phyloP scores from a whole-genome alignment of 1,284 basidiomycete species.

The Pseudozyma flocculosa region DNA sequence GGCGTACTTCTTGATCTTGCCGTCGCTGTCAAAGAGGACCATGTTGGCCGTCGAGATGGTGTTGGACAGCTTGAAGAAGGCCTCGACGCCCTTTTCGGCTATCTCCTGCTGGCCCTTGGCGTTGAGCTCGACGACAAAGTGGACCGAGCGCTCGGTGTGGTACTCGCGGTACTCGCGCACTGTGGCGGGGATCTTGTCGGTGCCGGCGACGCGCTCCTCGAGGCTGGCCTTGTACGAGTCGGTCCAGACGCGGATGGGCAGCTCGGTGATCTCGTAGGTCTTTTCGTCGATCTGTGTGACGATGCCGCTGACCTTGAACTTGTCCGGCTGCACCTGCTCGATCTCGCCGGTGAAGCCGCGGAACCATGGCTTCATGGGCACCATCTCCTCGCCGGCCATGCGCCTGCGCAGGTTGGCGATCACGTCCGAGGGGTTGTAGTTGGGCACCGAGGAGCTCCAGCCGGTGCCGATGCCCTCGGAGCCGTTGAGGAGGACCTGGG shows the following conservation, averaged over 20 bases:
- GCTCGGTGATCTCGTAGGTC: conserved; percentile 90
- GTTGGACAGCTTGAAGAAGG: conserved; percentile 84
- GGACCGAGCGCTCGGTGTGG: conserved; percentile 84
- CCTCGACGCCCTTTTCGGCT: conserved; percentile 81
- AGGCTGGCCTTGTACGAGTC: conserved; percentile 86
- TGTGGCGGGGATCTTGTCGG: conserved; percentile 67
- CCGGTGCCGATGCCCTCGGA: conserved; percentile 98
- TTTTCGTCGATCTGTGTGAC: conserved; percentile 77
- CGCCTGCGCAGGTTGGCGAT: conserved; percentile 82
- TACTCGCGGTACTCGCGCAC: conserved; percentile 62
- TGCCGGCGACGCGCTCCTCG: conserved; percentile 66
- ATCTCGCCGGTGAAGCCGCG: conserved; percentile 85
- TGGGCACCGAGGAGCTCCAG: conserved; percentile 92
- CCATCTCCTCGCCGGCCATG: conserved; percentile 81
- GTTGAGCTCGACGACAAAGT: conserved; percentile 82
- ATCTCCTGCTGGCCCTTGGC: conserved; percentile 81
- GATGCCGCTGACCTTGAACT: conserved; percentile 80
- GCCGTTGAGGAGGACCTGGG: conserved; percentile 88
- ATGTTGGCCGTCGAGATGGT: conserved; percentile 91
- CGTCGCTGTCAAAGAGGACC: conserved; percentile 96
- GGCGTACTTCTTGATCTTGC: conserved; percentile 92
- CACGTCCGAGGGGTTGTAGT: conserved; percentile 89
- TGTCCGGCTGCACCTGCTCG: conserved; percentile 76
- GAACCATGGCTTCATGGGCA: conserved; percentile 94
- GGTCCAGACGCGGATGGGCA: conserved; percentile 96